A percentile compares a stretch with the other conserved stretches of the same genome.
These are phyloP conservation scores for Trametes polyzona DNA, from an alignment of 1,284 basidiomycete species.

Conservation along the genomic window DNA sequence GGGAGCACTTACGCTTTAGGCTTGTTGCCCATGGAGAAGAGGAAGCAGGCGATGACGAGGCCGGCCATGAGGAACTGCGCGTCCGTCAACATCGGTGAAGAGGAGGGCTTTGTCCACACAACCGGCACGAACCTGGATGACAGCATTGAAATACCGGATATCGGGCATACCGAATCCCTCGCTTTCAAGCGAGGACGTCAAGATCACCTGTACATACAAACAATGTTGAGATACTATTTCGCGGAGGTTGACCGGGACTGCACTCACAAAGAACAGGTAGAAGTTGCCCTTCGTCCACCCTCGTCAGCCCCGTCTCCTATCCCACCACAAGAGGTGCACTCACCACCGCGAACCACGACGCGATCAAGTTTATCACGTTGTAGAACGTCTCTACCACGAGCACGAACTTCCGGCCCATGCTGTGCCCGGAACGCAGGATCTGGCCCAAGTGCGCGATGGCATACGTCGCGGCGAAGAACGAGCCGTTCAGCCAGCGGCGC, in stretches of 20 bases:
- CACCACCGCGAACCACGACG: slow-evolving; percentile 92
- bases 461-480: slow-evolving; percentile 93
- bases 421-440: slow-evolving; percentile 86
- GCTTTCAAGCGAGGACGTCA: slow-evolving; percentile 88
- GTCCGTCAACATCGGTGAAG: slow-evolving; percentile 1
- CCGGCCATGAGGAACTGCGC: slow-evolving; percentile 83
- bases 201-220: slow-evolving; percentile 54
- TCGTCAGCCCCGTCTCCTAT: neutral
- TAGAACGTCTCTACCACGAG: slow-evolving; percentile 87
- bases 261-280: slow-evolving; percentile 92
- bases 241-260: slow-evolving; percentile 45
- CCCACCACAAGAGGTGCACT: slow-evolving; percentile 37
- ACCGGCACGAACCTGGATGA: slow-evolving; percentile 62
- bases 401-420: slow-evolving; percentile 71
- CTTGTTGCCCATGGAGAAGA: slow-evolving; percentile 97
- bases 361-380: slow-evolving; percentile 86
- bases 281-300: slow-evolving; percentile 76
- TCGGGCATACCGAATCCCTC: slow-evolving; percentile 68
- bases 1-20: slow-evolving; percentile 72
- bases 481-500: slow-evolving; percentile 91
- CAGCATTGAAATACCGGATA: slow-evolving; percentile 80
- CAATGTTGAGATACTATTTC: too few relatives aligned
- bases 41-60: slow-evolving; percentile 85
- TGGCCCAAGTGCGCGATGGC: slow-evolving; percentile 85
- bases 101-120: too few relatives aligned